These are phyloP conservation scores for Globisporangium camurandrum DNA, from an alignment of 352 stramenopile species.

Conservation along the genomic window DNA sequence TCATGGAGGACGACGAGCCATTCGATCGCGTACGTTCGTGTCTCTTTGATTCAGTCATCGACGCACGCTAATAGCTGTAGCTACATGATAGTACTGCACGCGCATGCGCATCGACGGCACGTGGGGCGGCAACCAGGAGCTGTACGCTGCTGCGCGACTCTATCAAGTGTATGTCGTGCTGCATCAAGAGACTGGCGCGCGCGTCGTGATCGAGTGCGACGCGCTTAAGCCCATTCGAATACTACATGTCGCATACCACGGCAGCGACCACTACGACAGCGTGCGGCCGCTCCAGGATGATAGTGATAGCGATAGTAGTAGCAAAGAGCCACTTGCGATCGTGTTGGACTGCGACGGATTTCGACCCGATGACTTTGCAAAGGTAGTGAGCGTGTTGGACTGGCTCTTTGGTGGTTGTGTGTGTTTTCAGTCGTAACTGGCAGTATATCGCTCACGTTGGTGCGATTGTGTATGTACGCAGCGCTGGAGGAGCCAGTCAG, in stretches of 20 bases:
- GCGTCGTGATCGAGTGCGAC: slow-evolving; percentile 74
- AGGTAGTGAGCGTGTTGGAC: slow-evolving; percentile 20
- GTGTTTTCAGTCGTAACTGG: not conserved
- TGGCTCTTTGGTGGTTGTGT: not conserved
- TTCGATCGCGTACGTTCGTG: slow-evolving; percentile 60
- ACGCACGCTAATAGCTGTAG: not conserved
- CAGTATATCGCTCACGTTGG: not conserved
- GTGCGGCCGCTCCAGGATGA: slow-evolving; percentile 45
- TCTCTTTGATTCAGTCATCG: too few relatives aligned
- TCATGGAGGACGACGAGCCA: slow-evolving; percentile 85
- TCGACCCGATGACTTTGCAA: slow-evolving; percentile 40
- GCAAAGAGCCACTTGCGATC: slow-evolving; percentile 33
- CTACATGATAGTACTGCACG: slow-evolving; percentile 46
- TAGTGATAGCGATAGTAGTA: slow-evolving; percentile 23
- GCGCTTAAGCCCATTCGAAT: slow-evolving; percentile 34
- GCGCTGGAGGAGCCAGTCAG: slow-evolving; percentile 13
- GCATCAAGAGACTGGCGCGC: slow-evolving; percentile 53
- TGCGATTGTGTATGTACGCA: not conserved
- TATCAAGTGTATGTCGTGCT: slow-evolving; percentile 76
- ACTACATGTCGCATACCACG: slow-evolving; percentile 60
- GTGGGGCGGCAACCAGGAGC: slow-evolving; percentile 80
- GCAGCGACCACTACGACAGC: slow-evolving; percentile 81
- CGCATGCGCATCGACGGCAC: slow-evolving; percentile 73
- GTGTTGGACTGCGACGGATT: slow-evolving; percentile 53
- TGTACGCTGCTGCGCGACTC: slow-evolving; percentile 60